phyloP scores from a whole-genome alignment of 257 asterid species.

The Capsicum baccatum region DNA sequence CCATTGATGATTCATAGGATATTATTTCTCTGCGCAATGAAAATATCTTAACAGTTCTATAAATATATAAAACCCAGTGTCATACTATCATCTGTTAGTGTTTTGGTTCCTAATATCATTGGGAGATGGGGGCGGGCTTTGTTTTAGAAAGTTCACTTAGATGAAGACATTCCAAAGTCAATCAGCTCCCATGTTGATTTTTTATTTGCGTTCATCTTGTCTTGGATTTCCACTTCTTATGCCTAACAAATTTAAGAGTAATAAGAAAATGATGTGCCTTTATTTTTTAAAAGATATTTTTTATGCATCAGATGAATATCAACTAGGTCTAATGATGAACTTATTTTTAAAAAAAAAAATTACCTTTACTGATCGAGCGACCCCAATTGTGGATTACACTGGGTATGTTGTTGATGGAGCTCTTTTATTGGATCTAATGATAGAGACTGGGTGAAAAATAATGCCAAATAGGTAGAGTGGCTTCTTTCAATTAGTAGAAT shows the following conservation, averaged over 20 bases:
- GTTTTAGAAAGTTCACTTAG: not conserved
- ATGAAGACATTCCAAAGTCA: not conserved
- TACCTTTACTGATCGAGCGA: not conserved
- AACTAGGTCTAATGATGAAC: not conserved
- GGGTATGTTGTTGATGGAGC: not conserved
- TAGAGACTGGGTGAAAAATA: not conserved
- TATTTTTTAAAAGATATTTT: not conserved
- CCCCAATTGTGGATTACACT: too few species aligned
- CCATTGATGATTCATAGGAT: conserved; percentile 6
- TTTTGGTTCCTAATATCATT: not conserved
- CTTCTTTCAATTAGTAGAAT: not conserved
- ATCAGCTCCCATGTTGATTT: conserved; percentile 10
- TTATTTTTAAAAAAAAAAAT: not conserved
- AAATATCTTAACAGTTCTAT: not conserved
- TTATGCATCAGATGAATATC: not conserved
- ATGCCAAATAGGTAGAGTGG: not conserved
- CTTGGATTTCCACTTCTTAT: not conserved
- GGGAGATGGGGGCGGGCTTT: not conserved
- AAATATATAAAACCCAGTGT: not conserved
- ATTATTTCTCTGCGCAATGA: not conserved
- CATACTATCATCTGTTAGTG: not conserved
- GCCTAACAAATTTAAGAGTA: not conserved
- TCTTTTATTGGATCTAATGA: not conserved
- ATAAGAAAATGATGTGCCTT: not conserved
- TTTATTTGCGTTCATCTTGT: not conserved